Conservation (phyloP, 306 rosid species). For the Pyrus pyrifolia region DNA sequence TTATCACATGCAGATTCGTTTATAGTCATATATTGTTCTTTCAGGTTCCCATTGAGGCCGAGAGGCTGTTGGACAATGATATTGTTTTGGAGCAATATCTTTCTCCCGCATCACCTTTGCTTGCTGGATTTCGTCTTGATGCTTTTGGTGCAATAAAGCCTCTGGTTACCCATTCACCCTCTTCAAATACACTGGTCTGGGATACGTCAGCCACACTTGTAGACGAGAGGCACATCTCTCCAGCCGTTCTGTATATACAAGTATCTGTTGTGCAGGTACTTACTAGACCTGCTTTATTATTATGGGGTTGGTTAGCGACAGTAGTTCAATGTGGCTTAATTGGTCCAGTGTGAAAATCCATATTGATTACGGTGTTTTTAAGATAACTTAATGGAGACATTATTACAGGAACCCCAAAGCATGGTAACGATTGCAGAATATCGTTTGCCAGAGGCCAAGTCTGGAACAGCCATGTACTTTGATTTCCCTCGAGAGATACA, state of each 20-base stretch:
- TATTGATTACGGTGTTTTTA: neutral
- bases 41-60: constrained; percentile 90
- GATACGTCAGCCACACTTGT: constrained; percentile 37
- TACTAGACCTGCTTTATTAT: constrained; percentile 13
- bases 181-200: constrained; percentile 37
- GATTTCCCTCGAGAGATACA: constrained; percentile 67
- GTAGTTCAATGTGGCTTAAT: neutral
- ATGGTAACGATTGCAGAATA: constrained; percentile 65
- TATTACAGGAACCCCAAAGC: constrained; percentile 55
- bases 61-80: constrained; percentile 67
- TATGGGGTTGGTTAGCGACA: constrained; percentile 8
- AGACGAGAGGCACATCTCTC: constrained; percentile 76
- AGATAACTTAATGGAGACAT: constrained; percentile 5
- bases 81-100: constrained; percentile 69
- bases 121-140: constrained; percentile 92
- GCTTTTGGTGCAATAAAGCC: constrained; percentile 83
- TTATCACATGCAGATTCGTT: neutral
- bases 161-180: constrained; percentile 83
- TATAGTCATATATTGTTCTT: constrained; percentile 12
- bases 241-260: constrained; percentile 75
- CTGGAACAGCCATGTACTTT: constrained; percentile 89
- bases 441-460: constrained; percentile 87
- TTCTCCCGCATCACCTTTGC: constrained; percentile 62
- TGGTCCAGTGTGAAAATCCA: neutral
- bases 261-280: constrained; percentile 82